phyloP scores from a whole-genome alignment of 768 basidiomycete genomes.

The Tricholoma terreum region DNA sequence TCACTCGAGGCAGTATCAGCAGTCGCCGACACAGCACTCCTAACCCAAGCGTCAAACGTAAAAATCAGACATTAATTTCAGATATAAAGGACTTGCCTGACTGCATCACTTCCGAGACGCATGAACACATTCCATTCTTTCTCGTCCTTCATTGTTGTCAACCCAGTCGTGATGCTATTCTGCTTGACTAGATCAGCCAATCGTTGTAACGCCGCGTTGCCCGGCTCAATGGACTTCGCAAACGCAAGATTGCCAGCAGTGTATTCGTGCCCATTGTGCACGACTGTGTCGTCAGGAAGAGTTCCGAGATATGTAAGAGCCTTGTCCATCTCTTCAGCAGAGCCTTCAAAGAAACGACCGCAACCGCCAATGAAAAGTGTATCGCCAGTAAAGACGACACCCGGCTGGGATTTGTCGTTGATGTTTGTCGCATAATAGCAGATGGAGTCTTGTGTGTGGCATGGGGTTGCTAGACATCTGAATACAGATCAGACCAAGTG shows the following conservation, averaged over 20 bases:
- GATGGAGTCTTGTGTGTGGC: constrained; percentile 96
- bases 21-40: constrained; percentile 45
- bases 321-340: constrained; percentile 72
- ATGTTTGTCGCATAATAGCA: constrained; percentile 76
- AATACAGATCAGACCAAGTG: constrained; percentile 8
- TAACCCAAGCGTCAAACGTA: constrained; percentile 23
- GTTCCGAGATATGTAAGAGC: constrained; percentile 68
- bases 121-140: constrained; percentile 96
- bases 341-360: constrained; percentile 94
- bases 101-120: constrained; percentile 61
- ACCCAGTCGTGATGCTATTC: constrained; percentile 69
- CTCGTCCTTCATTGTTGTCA: constrained; percentile 90
- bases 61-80: neutral
- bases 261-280: constrained; percentile 93
- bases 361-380: constrained; percentile 88
- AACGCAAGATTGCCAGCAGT: constrained; percentile 74
- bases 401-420: constrained; percentile 47
- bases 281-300: constrained; percentile 75
- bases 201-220: constrained; percentile 56
- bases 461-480: constrained; percentile 84
- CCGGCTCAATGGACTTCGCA: constrained; percentile 56
- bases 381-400: constrained; percentile 91
- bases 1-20: constrained; percentile 43
- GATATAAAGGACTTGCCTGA: constrained; percentile 49
- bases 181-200: constrained; percentile 56